Percentiles rank a stretch among this genome's conserved stretches.
Evolutionary conservation across 169 alveolate genomes (phyloP).

Genomic region (Plasmodium yoelii): DNA sequence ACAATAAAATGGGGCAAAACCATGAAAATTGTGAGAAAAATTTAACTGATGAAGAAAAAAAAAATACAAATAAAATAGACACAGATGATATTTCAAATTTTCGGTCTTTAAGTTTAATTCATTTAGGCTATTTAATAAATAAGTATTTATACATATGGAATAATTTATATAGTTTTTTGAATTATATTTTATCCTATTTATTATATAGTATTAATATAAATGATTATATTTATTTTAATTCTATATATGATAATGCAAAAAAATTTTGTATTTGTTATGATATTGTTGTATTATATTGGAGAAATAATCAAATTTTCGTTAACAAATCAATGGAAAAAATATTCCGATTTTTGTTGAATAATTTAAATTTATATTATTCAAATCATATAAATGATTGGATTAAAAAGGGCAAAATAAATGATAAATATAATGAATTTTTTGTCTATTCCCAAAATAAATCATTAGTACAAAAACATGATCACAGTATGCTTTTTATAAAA

Average conservation of each 20-base stretch:
- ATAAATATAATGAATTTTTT: slow-evolving; percentile 70
- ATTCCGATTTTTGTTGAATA: slow-evolving; percentile 55
- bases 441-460: slow-evolving; percentile 25
- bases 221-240: slow-evolving; percentile 53
- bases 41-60: slow-evolving; percentile 2
- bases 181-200: slow-evolving; percentile 57
- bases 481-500: slow-evolving; percentile 26
- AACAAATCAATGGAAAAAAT: slow-evolving; percentile 53
- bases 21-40: not conserved
- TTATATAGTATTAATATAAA: slow-evolving; percentile 32
- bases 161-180: slow-evolving; percentile 41
- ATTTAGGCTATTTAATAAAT: slow-evolving; percentile 25
- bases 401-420: slow-evolving; percentile 66
- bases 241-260: slow-evolving; percentile 67
- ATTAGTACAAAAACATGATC: not conserved
- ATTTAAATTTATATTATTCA: slow-evolving; percentile 61
- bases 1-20: not conserved
- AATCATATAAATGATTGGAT: slow-evolving; percentile 74
- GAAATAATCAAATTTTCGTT: slow-evolving; percentile 53
- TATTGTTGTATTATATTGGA: slow-evolving; percentile 67
- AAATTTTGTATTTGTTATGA: slow-evolving; percentile 68
- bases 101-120: slow-evolving; percentile 69
- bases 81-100: slow-evolving; percentile 22
- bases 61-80: not conserved
- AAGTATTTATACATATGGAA: slow-evolving; percentile 66